Conservation (phyloP, 2,329 filamentous ascomycete genomes). For the Cercospora zeae-maydis region DNA sequence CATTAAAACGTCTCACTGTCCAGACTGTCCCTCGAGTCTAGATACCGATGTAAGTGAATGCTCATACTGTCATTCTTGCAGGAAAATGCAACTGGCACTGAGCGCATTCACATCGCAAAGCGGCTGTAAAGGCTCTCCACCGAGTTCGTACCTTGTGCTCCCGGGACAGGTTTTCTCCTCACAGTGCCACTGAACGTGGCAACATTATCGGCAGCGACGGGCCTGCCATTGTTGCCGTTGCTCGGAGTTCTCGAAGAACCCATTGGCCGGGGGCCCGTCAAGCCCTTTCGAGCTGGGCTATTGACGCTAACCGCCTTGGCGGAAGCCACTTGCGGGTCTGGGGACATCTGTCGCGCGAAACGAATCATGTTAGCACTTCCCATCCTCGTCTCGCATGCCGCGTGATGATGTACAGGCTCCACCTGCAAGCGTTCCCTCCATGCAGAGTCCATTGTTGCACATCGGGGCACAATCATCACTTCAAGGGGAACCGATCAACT, state of each 20-base stretch:
- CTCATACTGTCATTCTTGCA: background rate
- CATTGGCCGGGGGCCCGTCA: constrained; percentile 49
- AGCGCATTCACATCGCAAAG: background rate
- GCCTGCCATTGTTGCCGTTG: constrained; percentile 26
- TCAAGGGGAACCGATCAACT: constrained; percentile 12
- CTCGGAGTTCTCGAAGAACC: constrained; percentile 18
- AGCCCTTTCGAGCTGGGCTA: constrained; percentile 41
- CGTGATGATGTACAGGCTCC: background rate
- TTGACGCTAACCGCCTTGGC: constrained; percentile 32
- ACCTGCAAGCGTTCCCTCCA: background rate
- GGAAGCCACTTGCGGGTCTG: constrained; percentile 27
- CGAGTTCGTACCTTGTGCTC: constrained; percentile 24
- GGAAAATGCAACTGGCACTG: background rate
- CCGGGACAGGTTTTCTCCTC: constrained; percentile 31
- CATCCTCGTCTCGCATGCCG: background rate
- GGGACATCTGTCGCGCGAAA: constrained; percentile 25
- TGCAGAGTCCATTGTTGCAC: background rate
- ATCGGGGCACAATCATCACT: background rate
- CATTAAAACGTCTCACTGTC: constrained; percentile 26
- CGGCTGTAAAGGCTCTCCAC: constrained; percentile 9
- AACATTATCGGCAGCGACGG: constrained; percentile 8
- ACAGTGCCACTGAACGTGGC: constrained; percentile 21
- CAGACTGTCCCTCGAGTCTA: constrained; percentile 24
- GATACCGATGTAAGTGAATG: background rate
- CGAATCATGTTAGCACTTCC: background rate